Base-by-base conservation (phyloP, 2,329 filamentous ascomycete species). In the Samsoniella hepiali region DNA sequence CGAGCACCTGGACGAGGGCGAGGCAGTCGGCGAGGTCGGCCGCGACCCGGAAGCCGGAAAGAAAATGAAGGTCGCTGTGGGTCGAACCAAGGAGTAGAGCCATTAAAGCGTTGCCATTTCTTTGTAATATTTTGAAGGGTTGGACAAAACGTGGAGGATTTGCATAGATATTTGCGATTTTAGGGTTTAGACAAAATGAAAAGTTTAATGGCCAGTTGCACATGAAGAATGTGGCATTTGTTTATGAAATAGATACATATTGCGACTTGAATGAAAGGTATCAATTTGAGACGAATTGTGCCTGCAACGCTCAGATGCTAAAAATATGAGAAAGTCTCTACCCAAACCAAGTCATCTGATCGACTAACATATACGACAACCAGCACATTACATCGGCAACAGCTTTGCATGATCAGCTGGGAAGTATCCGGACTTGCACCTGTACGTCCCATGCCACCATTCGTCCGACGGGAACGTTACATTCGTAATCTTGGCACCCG, bases 1-100 rank as follows among this genome's bases (percentile, higher is more conserved):
- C 11, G 77, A 77, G 15, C 72, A 71, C 7, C 72, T 72, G 17
- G 87, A 91, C 73, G 89, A 91, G 78, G 89, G 88, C 8, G 89
- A 91, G 13, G 80, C 86, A 3, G 88, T 90, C 1, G 90, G 89
- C 5, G 85, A 89, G 55, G 77, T 86, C 15, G 88, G 87, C n/a
- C 72, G 76, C 64, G 79, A 81, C 54, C 80, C 79, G 13, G 70
- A 73, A 64, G 73, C 68, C 63, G 68, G 71, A 31, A 75, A 74
- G 58, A 91, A 90, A 86, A 83, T 90, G 67, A 93, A 91, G 79
- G 91, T 96, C 65, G 93, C 92, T 78, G 90, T 97, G 58, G 93
- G 93, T 17, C 81, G 92, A 70, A 84, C 82, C 80, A 87, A 85
- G 78, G 85, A 85, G 66, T 88, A 90, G 76, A 82, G 69, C 27